Base-by-base conservation (phyloP, 345 rosid species). In the Eucalyptus caleyi region DNA sequence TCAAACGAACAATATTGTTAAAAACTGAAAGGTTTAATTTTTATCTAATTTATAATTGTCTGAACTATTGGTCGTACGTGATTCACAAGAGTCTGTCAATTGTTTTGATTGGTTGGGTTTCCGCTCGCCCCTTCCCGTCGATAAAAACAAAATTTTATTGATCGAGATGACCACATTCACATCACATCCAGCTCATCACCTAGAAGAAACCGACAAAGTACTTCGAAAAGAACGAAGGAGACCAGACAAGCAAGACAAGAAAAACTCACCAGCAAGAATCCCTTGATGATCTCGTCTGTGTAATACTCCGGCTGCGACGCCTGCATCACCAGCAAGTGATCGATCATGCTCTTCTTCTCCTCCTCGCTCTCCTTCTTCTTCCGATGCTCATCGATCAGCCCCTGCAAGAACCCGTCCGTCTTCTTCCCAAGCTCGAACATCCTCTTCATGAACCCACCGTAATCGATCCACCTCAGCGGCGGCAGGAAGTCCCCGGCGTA, bases 271-370 rank as follows among this genome's bases (percentile, higher is more conserved):
- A 45, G 77, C 56, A 90, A 65, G 13, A 93, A 91, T 7, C 95
- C 94, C 91, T 95, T 94, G 91, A 94, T 94, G 45, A 90, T 92
- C n/a, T 91, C 90, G 89, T 95, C 95, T 1, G 92, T 90, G 89
- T 94, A 93, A 89, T 90, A 88, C 6, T 92, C 92, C 37, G 95
- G 94, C 47, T 93, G 89, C 1, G 93, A 91, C 26, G 91, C 90
- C 62, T 93, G 95, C 87, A 92, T 88, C 30, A 91, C 82, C 18
- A 95, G 93, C 18, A 96, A 50, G 89, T 92, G 96, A 89, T 90
- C 72, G 26, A 95, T 92, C 96, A 94, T 90, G 6, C 91, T 92
- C 16, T 92, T 89, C 32, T 13, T 19, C 50, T 89, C 21, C 54
- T 91, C 87, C 19, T n/a, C 14, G 14, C 56, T 42, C 26, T 54